Conservation (phyloP, 192 early-diverging fungal species). For the Gamsiella multidivaricata region DNA sequence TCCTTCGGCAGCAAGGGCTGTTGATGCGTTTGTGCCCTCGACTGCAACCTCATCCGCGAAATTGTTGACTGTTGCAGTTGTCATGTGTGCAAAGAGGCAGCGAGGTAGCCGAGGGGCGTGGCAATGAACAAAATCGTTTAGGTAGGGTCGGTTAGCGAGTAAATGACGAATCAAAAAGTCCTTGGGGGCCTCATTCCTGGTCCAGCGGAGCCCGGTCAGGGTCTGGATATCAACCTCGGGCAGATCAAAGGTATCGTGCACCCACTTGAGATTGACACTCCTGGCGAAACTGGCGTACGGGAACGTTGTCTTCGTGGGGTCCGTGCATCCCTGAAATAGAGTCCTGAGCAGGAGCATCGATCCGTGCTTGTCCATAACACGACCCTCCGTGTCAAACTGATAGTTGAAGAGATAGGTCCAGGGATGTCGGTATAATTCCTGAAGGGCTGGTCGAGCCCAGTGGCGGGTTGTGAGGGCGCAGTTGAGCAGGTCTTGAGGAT, state of each 20-base stretch:
- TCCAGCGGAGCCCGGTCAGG: conserved; percentile 46
- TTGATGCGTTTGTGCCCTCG: background rate
- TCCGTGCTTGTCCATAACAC: conserved; percentile 46
- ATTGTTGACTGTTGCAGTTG: background rate
- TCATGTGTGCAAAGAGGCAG: conserved; percentile 39
- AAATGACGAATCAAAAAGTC: conserved; percentile 47
- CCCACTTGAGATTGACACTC: conserved; percentile 51
- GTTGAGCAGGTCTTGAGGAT: conserved; percentile 36
- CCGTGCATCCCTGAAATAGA: conserved; percentile 47
- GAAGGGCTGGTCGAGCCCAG: conserved; percentile 36
- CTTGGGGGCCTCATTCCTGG: conserved; percentile 45
- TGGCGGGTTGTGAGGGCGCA: conserved; percentile 35
- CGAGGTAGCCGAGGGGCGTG: conserved; percentile 34
- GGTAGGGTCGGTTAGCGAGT: conserved; percentile 41
- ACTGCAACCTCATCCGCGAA: conserved; percentile 3
- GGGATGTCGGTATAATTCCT: conserved; percentile 51
- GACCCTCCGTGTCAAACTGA: conserved; percentile 45
- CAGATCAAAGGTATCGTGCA: conserved; percentile 49
- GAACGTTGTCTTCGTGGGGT: conserved; percentile 24
- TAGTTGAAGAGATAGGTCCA: conserved; percentile 43
- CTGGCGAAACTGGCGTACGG: conserved; percentile 48
- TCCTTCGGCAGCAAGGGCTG: background rate
- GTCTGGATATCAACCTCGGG: conserved; percentile 46
- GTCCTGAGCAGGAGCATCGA: conserved; percentile 49
- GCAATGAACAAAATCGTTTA: conserved; percentile 44